Evolutionary conservation across 768 basidiomycete genomes (phyloP), one percentile per base, ranked within the genome.

Genomic region (Russula emetica): DNA sequence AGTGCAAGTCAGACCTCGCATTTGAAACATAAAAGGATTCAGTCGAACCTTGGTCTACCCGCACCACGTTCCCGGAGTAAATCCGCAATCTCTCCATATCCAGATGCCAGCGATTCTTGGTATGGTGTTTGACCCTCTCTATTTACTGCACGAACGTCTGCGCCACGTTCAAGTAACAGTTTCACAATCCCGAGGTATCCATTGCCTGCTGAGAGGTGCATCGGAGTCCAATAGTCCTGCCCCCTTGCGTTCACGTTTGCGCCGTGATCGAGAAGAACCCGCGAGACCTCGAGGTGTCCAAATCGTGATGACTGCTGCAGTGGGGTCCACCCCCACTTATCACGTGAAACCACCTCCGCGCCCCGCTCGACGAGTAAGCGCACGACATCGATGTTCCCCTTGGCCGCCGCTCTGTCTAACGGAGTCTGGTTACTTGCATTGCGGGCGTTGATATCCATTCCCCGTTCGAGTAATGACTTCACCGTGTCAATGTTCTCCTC

Each of bases 321-420:
- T 0, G 58, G 51, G 9, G 58, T 49, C 42, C 53, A 55, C 13
- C 26, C 36, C 2, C 3, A 3, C 3, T 2, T 10, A 28, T 55
- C 53, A 3, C 45, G 44, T 10, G 40, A 13, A 28, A 58, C 55
- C 20, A 62, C 55, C 16, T 45, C 58, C 22, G 58, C 63, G n/a
- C 34, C 44, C 7, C 14, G 26, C 16, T 53, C 58, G 26, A 64
- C 13, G 7, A 64, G 51, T 8, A 36, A 36, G 16, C 42, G 14
- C 11, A 38, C 58, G 18, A 54, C 45, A 1, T 64, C 51, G n/a
- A 50, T 2, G 3, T 38, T 32, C 22, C 58, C 62, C 3, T 38
- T 18, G 6, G 0, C 16, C 11, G 58, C 40, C 8, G 58, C 62
- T 16, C 14, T 24, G 16, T 24, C 14, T 13, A 63, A 36, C 3